A percentile compares a stretch with the other conserved stretches of the same genome.
phyloP scores from a whole-genome alignment of 768 basidiomycete genomes.

The Amanita fuliginea region DNA sequence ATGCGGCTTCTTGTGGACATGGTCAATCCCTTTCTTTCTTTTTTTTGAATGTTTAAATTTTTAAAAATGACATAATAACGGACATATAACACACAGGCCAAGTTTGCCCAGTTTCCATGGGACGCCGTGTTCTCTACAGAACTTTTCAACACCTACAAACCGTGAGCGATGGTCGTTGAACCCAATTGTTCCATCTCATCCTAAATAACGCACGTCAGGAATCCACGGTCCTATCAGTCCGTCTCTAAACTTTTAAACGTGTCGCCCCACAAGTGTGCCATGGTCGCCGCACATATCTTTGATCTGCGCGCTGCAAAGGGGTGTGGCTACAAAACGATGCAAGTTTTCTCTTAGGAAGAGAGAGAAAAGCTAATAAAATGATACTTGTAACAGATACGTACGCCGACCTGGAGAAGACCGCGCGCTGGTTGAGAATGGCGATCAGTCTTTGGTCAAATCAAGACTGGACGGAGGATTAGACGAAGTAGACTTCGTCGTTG shows the following conservation, averaged over 20 bases:
- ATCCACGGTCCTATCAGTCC: constrained; percentile 38
- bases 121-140: constrained; percentile 52
- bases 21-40: constrained; percentile 22
- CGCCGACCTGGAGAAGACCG: constrained; percentile 37
- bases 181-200: no score
- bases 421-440: not conserved
- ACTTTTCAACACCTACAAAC: constrained; percentile 52
- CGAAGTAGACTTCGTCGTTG: constrained; percentile 45
- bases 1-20: constrained; percentile 49
- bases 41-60: not conserved
- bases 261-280: constrained; percentile 37
- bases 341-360: not conserved
- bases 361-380: no score
- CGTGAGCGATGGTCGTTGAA: constrained; percentile 27
- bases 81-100: constrained; percentile 31
- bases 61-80: no score
- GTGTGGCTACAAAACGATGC: constrained; percentile 43
- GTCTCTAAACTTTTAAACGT: constrained; percentile 39
- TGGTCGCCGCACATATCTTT: constrained; percentile 55
- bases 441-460: constrained; percentile 18
- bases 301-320: constrained; percentile 44
- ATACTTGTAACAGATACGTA: constrained; percentile 34
- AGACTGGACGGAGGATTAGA: constrained; percentile 24
- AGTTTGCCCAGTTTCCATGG: constrained; percentile 51
- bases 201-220: constrained; percentile 14